Base-by-base conservation (phyloP, 2,329 filamentous ascomycete genomes). In the Coniochaeta hoffmannii region DNA sequence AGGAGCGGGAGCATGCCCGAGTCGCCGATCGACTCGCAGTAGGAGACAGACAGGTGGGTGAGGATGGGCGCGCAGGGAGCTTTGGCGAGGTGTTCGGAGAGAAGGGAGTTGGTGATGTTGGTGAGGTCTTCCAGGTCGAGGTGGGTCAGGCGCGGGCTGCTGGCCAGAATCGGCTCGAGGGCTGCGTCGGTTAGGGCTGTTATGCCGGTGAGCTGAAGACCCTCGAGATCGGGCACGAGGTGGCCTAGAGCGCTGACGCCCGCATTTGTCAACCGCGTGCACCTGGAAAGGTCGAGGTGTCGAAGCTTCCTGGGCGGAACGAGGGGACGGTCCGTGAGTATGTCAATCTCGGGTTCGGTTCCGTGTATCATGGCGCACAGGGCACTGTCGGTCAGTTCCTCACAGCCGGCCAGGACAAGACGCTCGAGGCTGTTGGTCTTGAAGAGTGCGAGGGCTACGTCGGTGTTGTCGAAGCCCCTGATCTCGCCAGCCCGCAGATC, bases 51-150 rank as follows among this genome's bases (percentile, higher is more conserved):
- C 6, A 97, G 79, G 66, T 97, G 91, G 61, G 88, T 80, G 7
- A 99, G 76, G 22, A 73, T 76, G 1, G 79, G 70, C 0, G 87
- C 87, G 66, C 90, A 96, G 0, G 90, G 87, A 0, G 90, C 82
- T 62, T 83, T 87, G 50, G 90, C 85, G 8, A 99, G 76, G 58
- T 88, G 83, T 55, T 90, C 80, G 0, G 79, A 80, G 2, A 97
- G 74, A 1, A 90, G 74, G 4, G 75, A 73, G 66, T 97, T 95
- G 17, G 88, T 92, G 14, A 97, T 73, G 28, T 85, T 78, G 5
- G 85, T 79, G 12, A 97, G 77, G 62, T 97, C 92, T 70, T 99
- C 94, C 2, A 97, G 74, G 62, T 97, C 94, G 41, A 99, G 77
- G 66, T 95, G 90, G 0, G 89, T 92, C 17, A 99, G 80, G 5